These are phyloP conservation scores for Phytophthora ohioensis DNA, from an alignment of 352 stramenopile genomes.

Conservation along the genomic window DNA sequence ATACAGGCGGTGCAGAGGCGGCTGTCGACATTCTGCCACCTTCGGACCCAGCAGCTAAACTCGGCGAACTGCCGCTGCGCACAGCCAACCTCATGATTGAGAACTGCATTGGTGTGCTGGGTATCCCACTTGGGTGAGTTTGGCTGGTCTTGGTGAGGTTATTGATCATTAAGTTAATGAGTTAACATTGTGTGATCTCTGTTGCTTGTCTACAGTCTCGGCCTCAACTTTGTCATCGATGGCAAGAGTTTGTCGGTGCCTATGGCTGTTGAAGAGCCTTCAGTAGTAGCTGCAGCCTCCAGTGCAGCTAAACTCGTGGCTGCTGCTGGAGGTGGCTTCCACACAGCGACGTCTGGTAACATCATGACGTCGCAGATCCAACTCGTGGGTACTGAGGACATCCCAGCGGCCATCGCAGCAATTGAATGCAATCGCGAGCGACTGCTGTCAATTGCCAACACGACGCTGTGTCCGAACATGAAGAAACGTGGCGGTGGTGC, in stretches of 20 bases:
- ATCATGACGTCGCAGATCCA: slow-evolving; percentile 92
- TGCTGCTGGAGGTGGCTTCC: slow-evolving; percentile 74
- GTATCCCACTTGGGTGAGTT: slow-evolving; percentile 80
- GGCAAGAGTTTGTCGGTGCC: slow-evolving; percentile 80
- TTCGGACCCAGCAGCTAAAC: slow-evolving; percentile 48
- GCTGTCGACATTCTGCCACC: slow-evolving; percentile 21
- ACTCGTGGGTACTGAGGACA: slow-evolving; percentile 75
- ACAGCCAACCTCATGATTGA: slow-evolving; percentile 92
- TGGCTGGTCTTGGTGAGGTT: neutral
- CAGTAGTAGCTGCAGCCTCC: slow-evolving; percentile 84
- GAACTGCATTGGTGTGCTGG: slow-evolving; percentile 89
- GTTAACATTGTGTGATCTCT: slow-evolving; percentile 11
- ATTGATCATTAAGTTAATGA: neutral
- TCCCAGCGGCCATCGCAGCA: slow-evolving; percentile 57
- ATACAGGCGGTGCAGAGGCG: slow-evolving; percentile 13
- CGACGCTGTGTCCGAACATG: slow-evolving; percentile 85
- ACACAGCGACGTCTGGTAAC: slow-evolving; percentile 78
- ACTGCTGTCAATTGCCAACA: slow-evolving; percentile 78
- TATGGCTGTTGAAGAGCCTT: slow-evolving; percentile 89
- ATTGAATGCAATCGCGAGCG: slow-evolving; percentile 63
- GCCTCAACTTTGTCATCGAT: slow-evolving; percentile 90
- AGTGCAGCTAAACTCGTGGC: slow-evolving; percentile 87
- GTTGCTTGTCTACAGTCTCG: slow-evolving; percentile 46
- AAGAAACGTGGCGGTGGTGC: slow-evolving; percentile 85
- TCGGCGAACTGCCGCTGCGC: slow-evolving; percentile 78